Base-by-base conservation (phyloP, 371 early-diverging fungal species). In the Cokeromyces recurvatus region DNA sequence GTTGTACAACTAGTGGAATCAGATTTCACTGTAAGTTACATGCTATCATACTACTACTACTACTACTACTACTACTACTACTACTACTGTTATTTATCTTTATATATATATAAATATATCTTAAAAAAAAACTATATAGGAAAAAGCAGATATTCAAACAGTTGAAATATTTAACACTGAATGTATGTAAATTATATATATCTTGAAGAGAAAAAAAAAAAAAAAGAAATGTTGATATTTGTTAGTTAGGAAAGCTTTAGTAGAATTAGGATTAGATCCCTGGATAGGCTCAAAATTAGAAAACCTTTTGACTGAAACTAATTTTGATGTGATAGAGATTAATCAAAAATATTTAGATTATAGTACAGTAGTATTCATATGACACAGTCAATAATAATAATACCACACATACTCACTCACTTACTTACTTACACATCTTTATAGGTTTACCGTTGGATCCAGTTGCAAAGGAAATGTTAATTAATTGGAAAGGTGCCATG, bases 401-500 rank as follows among this genome's bases (percentile, higher is more conserved):
- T 8, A 16, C 12, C 14, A 17, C 27, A 27, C 4, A 21, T 10
- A 9, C 4, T 16, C 2, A 23, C 17, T 20, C 5, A 6, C 22
- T 31, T 16, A 19, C 4, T 15, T 14, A 15, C 31, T 16, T 27
- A 40, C 8, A 19, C 11, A 35, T 25, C 29, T 27, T 7, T 21
- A 12, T 47, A 67, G 66, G 55, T n/a, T 21, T 58, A 29, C 52
- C 58, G 4, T 36, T 44, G 9, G 49, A 62, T 42, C 65, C 72
- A 6, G 50, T 71, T 38, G 46, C 63, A 11, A 57, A 39, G 37
- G 72, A 71, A 49, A 62, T 71, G 68, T 23, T 65, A 16, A 52
- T 57, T 43, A 65, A 65, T 27, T 71, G 72, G 72, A 67, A 61
- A 47, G 59, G 34, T 24, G 66, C 66, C 6, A 45, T 71, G 56